These are phyloP conservation scores for Henckelia pumila DNA, from an alignment of 257 asterid species.

Conservation along the genomic window DNA sequence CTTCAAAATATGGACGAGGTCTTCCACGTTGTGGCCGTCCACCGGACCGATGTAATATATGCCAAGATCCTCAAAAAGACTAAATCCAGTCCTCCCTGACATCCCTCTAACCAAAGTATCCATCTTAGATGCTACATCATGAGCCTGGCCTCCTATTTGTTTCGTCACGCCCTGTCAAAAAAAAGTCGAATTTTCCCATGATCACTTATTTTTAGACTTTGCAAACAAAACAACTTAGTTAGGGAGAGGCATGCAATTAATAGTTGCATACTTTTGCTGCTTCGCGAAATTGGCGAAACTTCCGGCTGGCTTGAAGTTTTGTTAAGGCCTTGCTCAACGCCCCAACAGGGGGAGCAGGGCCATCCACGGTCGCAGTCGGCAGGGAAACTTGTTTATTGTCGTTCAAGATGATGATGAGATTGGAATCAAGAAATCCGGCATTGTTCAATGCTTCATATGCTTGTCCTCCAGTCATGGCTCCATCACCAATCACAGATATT, in stretches of 20 bases:
- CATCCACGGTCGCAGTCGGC: conserved; percentile 73
- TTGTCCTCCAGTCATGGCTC: conserved; percentile 87
- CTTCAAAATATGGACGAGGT: too few species aligned
- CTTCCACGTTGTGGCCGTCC: too few species aligned
- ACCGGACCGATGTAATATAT: too few species aligned
- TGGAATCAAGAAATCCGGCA: conserved; percentile 67
- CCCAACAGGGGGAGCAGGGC: conserved; percentile 80
- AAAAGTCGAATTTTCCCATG: background rate
- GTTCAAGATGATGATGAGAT: conserved; percentile 54
- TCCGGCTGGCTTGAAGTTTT: conserved; percentile 44
- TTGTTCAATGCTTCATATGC: conserved; percentile 82
- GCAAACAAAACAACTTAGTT: background rate
- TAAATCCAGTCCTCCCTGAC: conserved; percentile 36
- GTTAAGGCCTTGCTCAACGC: conserved; percentile 60
- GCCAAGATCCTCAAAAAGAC: conserved; percentile 66
- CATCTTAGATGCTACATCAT: conserved; percentile 52
- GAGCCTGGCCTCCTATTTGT: conserved; percentile 44
- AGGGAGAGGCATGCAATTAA: background rate
- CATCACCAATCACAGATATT: conserved; percentile 71
- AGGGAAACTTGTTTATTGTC: conserved; percentile 72
- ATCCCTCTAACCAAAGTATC: conserved; percentile 44
- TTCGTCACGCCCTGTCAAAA: conserved; percentile 39
- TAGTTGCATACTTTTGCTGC: conserved; percentile 45
- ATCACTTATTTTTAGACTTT: too few species aligned
- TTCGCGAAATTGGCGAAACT: conserved; percentile 53